Evolutionary conservation across 176 grass and related monocot genomes (phyloP).

Genomic region (Carex myosuroides): DNA sequence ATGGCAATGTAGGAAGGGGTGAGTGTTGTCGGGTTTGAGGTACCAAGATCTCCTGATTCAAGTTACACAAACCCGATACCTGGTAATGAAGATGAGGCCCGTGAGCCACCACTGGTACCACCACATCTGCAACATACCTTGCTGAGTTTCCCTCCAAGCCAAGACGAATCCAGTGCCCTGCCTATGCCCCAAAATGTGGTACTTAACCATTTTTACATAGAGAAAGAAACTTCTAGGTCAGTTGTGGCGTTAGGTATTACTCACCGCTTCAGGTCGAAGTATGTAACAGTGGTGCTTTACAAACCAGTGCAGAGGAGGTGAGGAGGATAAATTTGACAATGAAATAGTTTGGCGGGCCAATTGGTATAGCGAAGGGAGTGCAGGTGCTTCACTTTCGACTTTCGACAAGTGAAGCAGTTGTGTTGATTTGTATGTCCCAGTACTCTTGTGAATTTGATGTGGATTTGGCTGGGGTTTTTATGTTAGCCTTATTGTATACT

Average conservation of each 20-base stretch:
- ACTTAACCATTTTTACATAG: slow-evolving; percentile 95
- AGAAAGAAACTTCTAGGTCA: slow-evolving; percentile 80
- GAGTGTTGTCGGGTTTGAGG: slow-evolving; percentile 80
- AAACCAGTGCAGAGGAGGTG: slow-evolving; percentile 90
- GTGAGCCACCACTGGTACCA: slow-evolving; percentile 65
- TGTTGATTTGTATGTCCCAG: not conserved
- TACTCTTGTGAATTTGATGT: slow-evolving; percentile 15
- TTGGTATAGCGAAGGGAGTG: slow-evolving; percentile 4
- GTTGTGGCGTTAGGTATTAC: slow-evolving; percentile 80
- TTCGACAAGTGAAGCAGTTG: not conserved
- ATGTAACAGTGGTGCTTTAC: slow-evolving; percentile 84
- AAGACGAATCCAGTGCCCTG: slow-evolving; percentile 57
- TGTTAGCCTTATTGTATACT: slow-evolving; percentile 9
- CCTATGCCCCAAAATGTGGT: slow-evolving; percentile 73
- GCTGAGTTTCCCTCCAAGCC: slow-evolving; percentile 62
- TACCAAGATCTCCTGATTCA: slow-evolving; percentile 72
- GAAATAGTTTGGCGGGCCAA: slow-evolving; percentile 16
- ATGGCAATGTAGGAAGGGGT: slow-evolving; percentile 58
- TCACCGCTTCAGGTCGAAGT: slow-evolving; percentile 77
- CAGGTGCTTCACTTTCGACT: not conserved
- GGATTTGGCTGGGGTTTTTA: not conserved
- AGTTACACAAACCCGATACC: slow-evolving; percentile 81
- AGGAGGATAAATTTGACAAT: slow-evolving; percentile 22
- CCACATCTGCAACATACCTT: slow-evolving; percentile 73
- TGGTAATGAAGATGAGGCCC: slow-evolving; percentile 70